A percentile compares a stretch with the other conserved stretches of the same genome.
These are phyloP conservation scores for Kodamaea leandrae DNA, from an alignment of 805 yeast species.

Conservation along the genomic window DNA sequence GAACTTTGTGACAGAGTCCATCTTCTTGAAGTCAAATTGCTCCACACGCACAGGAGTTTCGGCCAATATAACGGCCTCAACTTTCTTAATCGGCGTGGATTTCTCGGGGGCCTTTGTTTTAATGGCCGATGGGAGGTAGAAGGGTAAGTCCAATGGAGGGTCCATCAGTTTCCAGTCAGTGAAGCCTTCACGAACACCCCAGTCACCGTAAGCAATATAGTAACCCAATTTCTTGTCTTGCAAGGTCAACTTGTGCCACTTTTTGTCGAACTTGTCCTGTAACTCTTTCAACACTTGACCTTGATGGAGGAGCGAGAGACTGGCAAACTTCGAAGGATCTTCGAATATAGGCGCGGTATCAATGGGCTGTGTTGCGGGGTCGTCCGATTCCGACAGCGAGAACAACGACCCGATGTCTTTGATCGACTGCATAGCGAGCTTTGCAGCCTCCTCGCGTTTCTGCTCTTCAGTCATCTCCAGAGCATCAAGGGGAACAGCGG, in stretches of 20 bases:
- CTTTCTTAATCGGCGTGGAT: conserved; percentile 24
- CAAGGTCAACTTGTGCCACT: conserved; percentile 52
- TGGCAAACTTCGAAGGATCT: conserved; percentile 33
- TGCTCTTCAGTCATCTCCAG: conserved; percentile 2
- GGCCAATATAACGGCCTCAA: conserved; percentile 43
- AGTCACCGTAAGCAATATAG: conserved; percentile 64
- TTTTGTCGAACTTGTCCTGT: conserved; percentile 47
- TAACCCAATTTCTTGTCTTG: conserved; percentile 57
- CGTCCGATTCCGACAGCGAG: conserved; percentile 23
- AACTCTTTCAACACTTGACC: conserved; percentile 55
- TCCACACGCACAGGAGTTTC: conserved; percentile 44
- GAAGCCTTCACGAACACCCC: conserved; percentile 67
- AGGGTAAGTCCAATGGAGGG: conserved; percentile 62
- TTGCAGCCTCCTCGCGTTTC: conserved; percentile 34
- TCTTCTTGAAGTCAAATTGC: conserved; percentile 45
- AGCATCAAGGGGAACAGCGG: neutral
- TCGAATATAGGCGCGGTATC: conserved; percentile 43
- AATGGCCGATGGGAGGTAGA: conserved; percentile 19
- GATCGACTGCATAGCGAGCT: conserved; percentile 37
- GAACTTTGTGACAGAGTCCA: conserved; percentile 58
- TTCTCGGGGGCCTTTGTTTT: conserved; percentile 35
- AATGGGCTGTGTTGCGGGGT: conserved; percentile 45
- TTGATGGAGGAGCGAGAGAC: conserved; percentile 48
- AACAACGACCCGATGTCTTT: conserved; percentile 40
- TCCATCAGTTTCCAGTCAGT: conserved; percentile 41